Conservation (phyloP, 2,329 filamentous ascomycete genomes). For the Annulohypoxylon truncatum region DNA sequence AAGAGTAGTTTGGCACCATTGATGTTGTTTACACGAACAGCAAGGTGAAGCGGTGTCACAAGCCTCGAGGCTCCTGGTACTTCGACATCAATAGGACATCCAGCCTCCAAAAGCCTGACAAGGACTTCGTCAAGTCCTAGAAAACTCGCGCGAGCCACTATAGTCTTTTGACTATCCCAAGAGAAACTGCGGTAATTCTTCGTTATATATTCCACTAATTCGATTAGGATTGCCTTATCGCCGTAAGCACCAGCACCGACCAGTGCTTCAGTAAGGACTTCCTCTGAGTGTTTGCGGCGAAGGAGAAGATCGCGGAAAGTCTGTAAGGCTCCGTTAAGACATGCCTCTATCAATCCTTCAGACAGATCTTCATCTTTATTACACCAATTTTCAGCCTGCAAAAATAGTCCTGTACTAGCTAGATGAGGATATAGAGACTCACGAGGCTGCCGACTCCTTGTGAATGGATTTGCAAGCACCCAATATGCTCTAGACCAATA, state of each 20-base stretch:
- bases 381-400: background rate
- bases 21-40: background rate
- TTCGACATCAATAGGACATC: background rate
- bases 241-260: background rate
- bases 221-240: background rate
- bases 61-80: background rate
- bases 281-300: background rate
- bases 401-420: background rate
- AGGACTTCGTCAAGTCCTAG: background rate
- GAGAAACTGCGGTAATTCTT: background rate
- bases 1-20: background rate
- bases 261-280: constrained; percentile 1
- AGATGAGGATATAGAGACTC: background rate
- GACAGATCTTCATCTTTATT: background rate
- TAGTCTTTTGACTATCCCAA: background rate
- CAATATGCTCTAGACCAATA: constrained; percentile 3
- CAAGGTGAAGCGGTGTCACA: background rate
- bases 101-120: background rate
- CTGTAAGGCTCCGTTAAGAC: background rate
- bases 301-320: background rate
- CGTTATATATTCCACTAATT: background rate
- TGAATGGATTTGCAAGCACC: constrained; percentile 2
- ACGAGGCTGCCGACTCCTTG: background rate
- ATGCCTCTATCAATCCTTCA: background rate
- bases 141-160: background rate